Base-by-base conservation (phyloP, 2,329 filamentous ascomycete genomes). In the Lecanicillium sp. region DNA sequence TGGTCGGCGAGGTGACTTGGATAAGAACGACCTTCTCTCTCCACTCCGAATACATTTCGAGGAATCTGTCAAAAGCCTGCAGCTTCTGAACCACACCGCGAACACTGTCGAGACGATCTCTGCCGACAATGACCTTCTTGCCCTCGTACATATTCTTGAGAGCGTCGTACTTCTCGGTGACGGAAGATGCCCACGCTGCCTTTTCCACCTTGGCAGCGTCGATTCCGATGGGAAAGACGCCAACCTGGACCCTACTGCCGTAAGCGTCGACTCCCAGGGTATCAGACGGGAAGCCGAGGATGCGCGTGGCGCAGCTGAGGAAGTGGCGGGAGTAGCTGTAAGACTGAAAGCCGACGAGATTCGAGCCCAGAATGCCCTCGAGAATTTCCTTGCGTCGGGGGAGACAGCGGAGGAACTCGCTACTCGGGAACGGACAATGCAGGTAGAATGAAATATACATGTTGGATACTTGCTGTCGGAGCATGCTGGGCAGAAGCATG, bases 311-410 rank as follows among this genome's bases (percentile, higher is more conserved):
- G 69, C 90, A 96, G 55, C 89, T 95, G 30, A 89, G 82, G 64
- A 97, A 97, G 66, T 97, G 91, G 20, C 90, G 83, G 12, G 90
- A 91, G 66, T 95, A 97, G 65, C 90, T 93, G 70, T 90, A 93
- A 7, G 90, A 93, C 67, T 97, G 91, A 70, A 97, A 96, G 1
- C 90, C 90, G 53, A 97, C 81, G 72, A 97, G 83, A 66, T 96
- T 96, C 48, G 91, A 81, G 15, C 91, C 90, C 35, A 97, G 74
- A 39, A 95, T 83, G 41, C 93, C 93, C 57, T 93, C 89, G 12
- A 97, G 73, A 10, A 97, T 77, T 63, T 96, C 90, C 67, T 95
- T 95, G 56, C 91, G 81, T 54, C 88, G 82, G 30, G 88, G 87
- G 48, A 96, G 73, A 64, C 90, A 95, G 40, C 90, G 82, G 63